Percentiles rank a stretch among this genome's conserved stretches.
Evolutionary conservation across 2,329 filamentous ascomycete species (phyloP).

Genomic region (Uncinocarpus reesii): DNA sequence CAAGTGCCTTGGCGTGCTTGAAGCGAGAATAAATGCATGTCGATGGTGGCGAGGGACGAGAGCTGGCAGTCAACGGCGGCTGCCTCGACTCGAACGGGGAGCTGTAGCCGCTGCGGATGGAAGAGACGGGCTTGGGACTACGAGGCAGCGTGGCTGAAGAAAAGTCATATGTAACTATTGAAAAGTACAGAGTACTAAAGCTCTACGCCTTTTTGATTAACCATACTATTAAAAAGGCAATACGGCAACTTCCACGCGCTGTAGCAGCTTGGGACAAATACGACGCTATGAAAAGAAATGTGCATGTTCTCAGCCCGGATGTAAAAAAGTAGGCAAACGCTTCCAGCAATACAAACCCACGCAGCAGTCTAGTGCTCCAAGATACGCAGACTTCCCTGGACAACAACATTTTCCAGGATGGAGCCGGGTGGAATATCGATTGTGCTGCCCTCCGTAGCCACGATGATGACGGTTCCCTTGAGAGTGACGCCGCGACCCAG

Average conservation of each 20-base stretch:
- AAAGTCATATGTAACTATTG: not conserved
- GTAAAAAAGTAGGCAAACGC: not conserved
- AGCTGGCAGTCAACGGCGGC: too few species aligned
- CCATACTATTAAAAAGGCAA: constrained; percentile 11
- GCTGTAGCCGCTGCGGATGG: too few species aligned
- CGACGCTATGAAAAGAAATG: not conserved
- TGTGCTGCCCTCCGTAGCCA: constrained; percentile 92
- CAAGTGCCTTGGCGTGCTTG: too few species aligned
- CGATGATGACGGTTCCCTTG: constrained; percentile 97
- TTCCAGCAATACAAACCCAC: not conserved
- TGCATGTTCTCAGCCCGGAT: constrained; percentile 6
- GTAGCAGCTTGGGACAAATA: constrained; percentile 1
- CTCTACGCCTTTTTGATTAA: not conserved
- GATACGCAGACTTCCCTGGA: constrained; percentile 83
- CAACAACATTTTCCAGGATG: constrained; percentile 95
- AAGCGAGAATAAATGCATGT: too few species aligned
- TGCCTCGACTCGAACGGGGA: too few species aligned
- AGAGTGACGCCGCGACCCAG: constrained; percentile 88
- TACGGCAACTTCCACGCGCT: constrained; percentile 2
- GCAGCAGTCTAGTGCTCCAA: constrained; percentile 49
- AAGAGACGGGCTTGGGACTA: too few species aligned
- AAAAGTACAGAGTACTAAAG: not conserved
- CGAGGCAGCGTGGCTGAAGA: too few species aligned
- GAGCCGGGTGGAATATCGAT: constrained; percentile 96
- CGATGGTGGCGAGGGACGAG: too few species aligned